Evolutionary conservation across 768 basidiomycete genomes (phyloP), one percentile per base, ranked within the genome.

Genomic region (Phanerodontia chrysosporium): DNA sequence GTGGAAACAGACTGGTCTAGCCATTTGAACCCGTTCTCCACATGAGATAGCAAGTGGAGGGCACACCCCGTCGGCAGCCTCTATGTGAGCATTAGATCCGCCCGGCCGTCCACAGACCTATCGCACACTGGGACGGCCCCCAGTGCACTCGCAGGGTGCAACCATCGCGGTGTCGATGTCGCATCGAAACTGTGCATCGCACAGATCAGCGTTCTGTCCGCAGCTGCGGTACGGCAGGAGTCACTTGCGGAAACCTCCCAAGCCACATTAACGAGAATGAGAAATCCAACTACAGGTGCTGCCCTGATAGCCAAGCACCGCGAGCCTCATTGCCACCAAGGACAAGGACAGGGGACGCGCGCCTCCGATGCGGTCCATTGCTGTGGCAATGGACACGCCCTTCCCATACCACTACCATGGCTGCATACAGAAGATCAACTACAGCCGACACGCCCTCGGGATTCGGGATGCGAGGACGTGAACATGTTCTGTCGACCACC

Each of bases 321-420:
- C 51, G 13, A 42, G 14, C 14, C 14, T 24, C 52, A 53, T 53
- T 39, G 52, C 52, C 52, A 24, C 52, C 52, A 42, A 53, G 36
- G n/a, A 53, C 22, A n/a, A 51, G 22, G n/a, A 22, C 24, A 42
- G 14, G 52, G n/a, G 36, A 42, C 35, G 16, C 39, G 35, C 39
- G 52, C 21, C 24, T 53, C 32, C 30, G 52, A 53, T 53, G 52
- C 35, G 51, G 51, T 35, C 32, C 28, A 51, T 51, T 28, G 48
- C 28, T 49, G 24, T 29, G 28, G 32, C 32, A 22, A 35, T 35
- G 32, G 8, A 49, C 48, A 27, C 32, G 21, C 30, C n/a, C 32
- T 32, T 51, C 51, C 32, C 51, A 51, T 36, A 22, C 51, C 29
- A 21, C 32, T 29, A n/a, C 49, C 28, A 51, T 32, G 49, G 29